Base-by-base conservation (phyloP, 2,329 filamentous ascomycete species). In the Penicillium expansum region DNA sequence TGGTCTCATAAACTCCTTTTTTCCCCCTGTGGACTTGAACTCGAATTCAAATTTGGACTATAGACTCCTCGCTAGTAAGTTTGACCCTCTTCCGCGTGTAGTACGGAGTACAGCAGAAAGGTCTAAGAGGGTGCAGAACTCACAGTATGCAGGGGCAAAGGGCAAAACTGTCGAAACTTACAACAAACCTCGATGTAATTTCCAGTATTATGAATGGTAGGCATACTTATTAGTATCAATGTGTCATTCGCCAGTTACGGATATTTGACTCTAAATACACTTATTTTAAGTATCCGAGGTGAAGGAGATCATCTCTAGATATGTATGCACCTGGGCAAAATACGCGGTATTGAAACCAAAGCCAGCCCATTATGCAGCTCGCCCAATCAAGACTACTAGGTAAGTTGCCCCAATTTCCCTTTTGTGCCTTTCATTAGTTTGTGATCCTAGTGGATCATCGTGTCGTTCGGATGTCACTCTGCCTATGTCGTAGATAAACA, bases 311-410 rank as follows among this genome's bases (percentile, higher is more conserved):
- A 38, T 13, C 52, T 50, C n/a, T 42, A 37, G 27, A 14, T 14
- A 30, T 18, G 11, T 20, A 35, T 44, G 38, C 30, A 20, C 29
- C 16, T 32, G 5, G 14, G 27, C 33, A 41, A 13, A 20, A 16
- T 56, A 27, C 33, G 24, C 18, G n/a, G 41, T 22, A 22, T 29
- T 56, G 33, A 52, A 52, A 56, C 42, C 33, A 45, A 32, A 24
- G 20, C 27, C 32, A 52, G 42, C 48, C 54, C 41, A 29, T 45
- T 35, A 33, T 56, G 48, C 53, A 56, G 39, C 48, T 47, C 41
- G 30, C 48, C 35, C 20, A 45, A 52, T 45, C 5, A 5, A 22
- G 44, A 16, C 27, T 16, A 20, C 4, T 20, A 4, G 3, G 11
- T 38, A 18, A 2, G 24, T 42, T 48, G 22, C 20, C 32, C 18